Evolutionary conservation across 2,329 filamentous ascomycete species (phyloP), one percentile per base, ranked within the genome.

Genomic region (Aspergillus sojae): DNA sequence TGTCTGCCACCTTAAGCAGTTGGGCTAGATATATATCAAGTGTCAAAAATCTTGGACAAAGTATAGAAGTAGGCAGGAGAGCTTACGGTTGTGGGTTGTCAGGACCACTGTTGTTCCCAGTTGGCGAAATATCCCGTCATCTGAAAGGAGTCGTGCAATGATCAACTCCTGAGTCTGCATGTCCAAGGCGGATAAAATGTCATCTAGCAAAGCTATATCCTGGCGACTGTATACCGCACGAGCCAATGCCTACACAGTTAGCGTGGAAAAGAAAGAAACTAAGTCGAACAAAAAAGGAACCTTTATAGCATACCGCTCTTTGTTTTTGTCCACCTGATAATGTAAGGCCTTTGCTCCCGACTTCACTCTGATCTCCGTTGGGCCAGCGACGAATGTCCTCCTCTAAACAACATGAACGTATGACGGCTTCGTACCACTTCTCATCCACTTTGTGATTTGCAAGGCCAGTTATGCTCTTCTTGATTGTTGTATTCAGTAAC

Each of bases 401-500:
- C 21, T 48, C 10, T 23, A 48, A 16, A 5, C 21, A 23, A 14
- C 45, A 23, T 23, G 23, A 23, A 14, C 4, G 21, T 23, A 48
- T 14, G 21, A 48, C 45, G 21, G 45, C 26, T 28, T 26, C 5
- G 14, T 48, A 48, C 45, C 23, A 28, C 21, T 23, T 26, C 45
- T 48, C 45, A 26, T 48, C 23, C 11, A 48, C 12, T 0, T 75
- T 76, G 0, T 79, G 78, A 1, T 52, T 19, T 5, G 32, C 57
- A 7, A 60, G 41, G 58, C 45, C 45, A 23, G 21, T 14, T 23
- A 94, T 89, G 70, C 94, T 94, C 58, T 93, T 88, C 59, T 85
- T 86, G 66, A 94, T 86, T n/a, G 87, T 90, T 1, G 88, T 88
- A 69, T 93, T 93, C 72, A 93, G 90, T 46, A 94, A 90, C 28